Evolutionary conservation across 345 rosid species (phyloP).

Genomic region (Zanthoxylum bungeanum): DNA sequence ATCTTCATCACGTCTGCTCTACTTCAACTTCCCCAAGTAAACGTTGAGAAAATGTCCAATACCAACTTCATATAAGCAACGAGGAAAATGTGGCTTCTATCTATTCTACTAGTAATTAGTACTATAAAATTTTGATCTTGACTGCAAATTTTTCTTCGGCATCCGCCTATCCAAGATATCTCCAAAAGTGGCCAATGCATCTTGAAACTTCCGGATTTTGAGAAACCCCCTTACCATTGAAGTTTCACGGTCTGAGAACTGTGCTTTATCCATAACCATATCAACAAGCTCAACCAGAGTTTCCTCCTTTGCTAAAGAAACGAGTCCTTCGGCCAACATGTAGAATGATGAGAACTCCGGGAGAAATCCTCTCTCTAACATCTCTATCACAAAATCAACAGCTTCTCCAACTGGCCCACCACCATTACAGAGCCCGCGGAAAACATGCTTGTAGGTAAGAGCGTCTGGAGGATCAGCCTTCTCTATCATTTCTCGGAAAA

Average conservation of each 20-base stretch:
- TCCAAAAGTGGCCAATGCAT: constrained; percentile 66
- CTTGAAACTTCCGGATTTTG: constrained; percentile 65
- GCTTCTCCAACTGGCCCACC: constrained; percentile 87
- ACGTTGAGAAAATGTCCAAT: not conserved
- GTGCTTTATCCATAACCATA: constrained; percentile 68
- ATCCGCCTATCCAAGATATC: constrained; percentile 44
- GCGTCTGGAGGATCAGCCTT: constrained; percentile 58
- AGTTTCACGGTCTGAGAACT: constrained; percentile 50
- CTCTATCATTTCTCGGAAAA: constrained; percentile 80
- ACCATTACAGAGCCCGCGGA: constrained; percentile 68
- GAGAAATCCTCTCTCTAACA: constrained; percentile 62
- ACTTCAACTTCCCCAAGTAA: not conserved
- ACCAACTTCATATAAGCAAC: not conserved
- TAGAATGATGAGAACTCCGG: constrained; percentile 73
- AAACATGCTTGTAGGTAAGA: constrained; percentile 55
- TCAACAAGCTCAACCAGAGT: constrained; percentile 57
- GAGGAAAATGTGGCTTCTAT: not conserved
- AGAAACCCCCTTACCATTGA: constrained; percentile 69
- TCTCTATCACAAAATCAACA: constrained; percentile 71
- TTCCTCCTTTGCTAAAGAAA: constrained; percentile 62
- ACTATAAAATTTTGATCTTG: constrained; percentile 21
- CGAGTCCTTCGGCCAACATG: constrained; percentile 87
- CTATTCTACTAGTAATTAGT: not conserved
- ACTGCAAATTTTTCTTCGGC: constrained; percentile 37
- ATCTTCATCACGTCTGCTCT: not conserved